Evolutionary conservation across 352 stramenopile species (phyloP), one percentile per base, ranked within the genome.

Genomic region (Phytopythium oedochilum): DNA sequence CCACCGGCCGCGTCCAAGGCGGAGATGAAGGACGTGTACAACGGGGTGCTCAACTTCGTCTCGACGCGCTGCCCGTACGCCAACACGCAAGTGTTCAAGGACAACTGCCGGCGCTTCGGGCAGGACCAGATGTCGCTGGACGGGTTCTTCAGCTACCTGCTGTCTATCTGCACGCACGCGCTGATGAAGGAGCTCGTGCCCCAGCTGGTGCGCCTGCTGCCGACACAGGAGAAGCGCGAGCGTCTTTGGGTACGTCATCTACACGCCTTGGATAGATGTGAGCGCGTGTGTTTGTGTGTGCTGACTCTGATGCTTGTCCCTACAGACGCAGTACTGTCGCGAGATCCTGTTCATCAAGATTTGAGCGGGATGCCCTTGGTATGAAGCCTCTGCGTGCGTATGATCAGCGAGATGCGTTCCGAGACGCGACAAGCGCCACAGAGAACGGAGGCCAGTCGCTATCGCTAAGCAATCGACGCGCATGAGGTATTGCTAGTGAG

Each of bases 101-200:
- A 94, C 64, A 94, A 94, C 66, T 94, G 85, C 61, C 83, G 85
- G 28, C 78, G 89, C 23, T 94, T 94, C 44, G 85, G 85, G 2
- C 85, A 94, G 38, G 85, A 94, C 32, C 61, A 75, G n/a, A 88
- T 94, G 80, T 88, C 85, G 31, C 60, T 94, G 40, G 85, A 92
- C 34, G 82, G 78, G 17, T 94, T 74, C 65, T 91, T 90, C 42
- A 84, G 73, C 36, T 94, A 94, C 42, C 52, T 93, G 45, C 80
- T 75, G 28, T 94, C 85, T 23, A 88, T 94, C 52, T 92, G 83
- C 64, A 88, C 85, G 43, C 71, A 75, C 40, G 20, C 63, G 29
- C 63, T 89, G 43, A 67, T 93, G 39, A 84, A 90, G 54, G 83
- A 94, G 57, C 78, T 94, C 31, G 64, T 92, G 39, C 85, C 85